Percentiles rank a stretch among this genome's conserved stretches.
phyloP scores from a whole-genome alignment of 208 protist genomes.

The Leishmania martiniquensis region DNA sequence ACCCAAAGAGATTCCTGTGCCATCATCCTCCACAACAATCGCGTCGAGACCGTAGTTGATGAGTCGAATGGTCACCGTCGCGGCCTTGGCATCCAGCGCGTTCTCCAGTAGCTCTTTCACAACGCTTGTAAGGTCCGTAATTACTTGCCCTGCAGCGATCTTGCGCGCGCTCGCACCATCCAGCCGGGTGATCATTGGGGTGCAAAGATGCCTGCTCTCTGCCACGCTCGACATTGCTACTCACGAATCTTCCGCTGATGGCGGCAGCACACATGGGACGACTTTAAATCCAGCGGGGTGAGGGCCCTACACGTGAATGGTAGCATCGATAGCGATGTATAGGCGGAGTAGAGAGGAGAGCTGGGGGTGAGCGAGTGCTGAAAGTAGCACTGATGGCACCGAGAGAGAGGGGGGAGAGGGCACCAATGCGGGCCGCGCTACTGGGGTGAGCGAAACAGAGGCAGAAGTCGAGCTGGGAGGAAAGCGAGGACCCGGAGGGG shows the following conservation, averaged over 20 bases:
- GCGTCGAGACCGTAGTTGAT: constrained; percentile 66
- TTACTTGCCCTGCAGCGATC: constrained; percentile 85
- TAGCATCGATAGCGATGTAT: neutral
- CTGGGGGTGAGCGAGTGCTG: neutral
- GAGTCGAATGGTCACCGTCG: constrained; percentile 60
- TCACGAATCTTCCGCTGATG: neutral
- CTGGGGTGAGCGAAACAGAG: too few relatives aligned
- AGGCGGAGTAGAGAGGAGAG: neutral
- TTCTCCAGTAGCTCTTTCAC: constrained; percentile 92
- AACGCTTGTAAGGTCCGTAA: constrained; percentile 80
- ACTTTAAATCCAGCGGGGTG: neutral
- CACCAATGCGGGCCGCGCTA: too few relatives aligned
- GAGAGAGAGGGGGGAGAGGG: neutral
- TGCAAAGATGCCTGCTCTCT: neutral
- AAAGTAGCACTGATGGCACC: neutral
- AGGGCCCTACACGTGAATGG: neutral
- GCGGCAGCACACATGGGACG: neutral
- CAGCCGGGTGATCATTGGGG: constrained; percentile 71
- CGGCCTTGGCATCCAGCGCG: constrained; percentile 77
- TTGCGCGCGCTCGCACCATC: constrained; percentile 70
- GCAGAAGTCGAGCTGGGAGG: too few relatives aligned
- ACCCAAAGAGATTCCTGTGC: constrained; percentile 61
- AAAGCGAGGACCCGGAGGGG: too few relatives aligned
- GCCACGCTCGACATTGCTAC: neutral
- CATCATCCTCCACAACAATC: constrained; percentile 88